Base-by-base conservation (phyloP, 306 rosid genomes). In the Lagenaria siceraria region DNA sequence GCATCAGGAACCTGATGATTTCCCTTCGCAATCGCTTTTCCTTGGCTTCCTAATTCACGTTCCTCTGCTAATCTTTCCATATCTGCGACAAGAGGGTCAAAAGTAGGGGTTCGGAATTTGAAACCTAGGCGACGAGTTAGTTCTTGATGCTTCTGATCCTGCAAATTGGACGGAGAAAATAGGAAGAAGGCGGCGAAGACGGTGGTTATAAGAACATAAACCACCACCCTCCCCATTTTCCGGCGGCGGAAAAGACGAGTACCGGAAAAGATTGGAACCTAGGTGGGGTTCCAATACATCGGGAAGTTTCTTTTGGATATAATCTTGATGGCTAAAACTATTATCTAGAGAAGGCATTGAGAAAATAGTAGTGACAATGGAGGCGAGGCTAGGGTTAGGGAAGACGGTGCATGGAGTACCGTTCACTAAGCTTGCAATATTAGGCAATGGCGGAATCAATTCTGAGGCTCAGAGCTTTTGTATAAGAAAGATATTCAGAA, bases 171-270 rank as follows among this genome's bases (percentile, higher is more conserved):
- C 18, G 88, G 88, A 13, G 78, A 79, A 19, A 78, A 17, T 72
- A 76, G 29, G 5, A 87, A 36, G 73, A 88, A 51, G 75, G 81
- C 2, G 78, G 90, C 49, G 60, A 83, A 49, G 93, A 90, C 92
- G 87, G 90, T 79, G 88, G 90, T 84, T 54, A 81, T 38, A 14
- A 91, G 51, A 71, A 33, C 31, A 68, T 80, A 87, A 76, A 86
- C 91, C 90, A 88, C 97, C 87, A 82, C 90, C 93, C 84, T 93
- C 35, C 86, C 83, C 97, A 93, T 93, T 59, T 60, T 59, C 10
- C 3, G 61, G 80, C 63, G 40, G 15, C 36, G 6, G 72, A 54
- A 43, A 61, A 40, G 38, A 46, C 36, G 36, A 33, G 5, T 33
- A 33, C 36, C 36, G 36, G 36, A 33, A 33, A 33, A 33, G 36